phyloP scores from a whole-genome alignment of 2,329 filamentous ascomycete genomes.

The Teratosphaeria viscida region DNA sequence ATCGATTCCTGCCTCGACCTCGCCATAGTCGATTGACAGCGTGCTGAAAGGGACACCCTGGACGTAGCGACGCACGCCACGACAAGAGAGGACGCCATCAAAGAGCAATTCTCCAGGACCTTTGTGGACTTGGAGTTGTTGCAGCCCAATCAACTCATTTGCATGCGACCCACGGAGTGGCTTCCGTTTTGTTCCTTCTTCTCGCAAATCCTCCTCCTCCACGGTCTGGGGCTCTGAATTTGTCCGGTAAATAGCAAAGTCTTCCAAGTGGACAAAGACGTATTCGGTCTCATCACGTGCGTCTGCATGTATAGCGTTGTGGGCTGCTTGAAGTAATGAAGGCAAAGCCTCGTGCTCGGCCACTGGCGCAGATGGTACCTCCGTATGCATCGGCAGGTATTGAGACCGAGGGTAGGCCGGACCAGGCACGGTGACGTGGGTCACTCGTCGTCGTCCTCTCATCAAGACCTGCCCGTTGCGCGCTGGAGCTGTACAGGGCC shows the following conservation, averaged over 20 bases:
- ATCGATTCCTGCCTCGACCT: not conserved
- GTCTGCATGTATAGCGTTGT: not conserved
- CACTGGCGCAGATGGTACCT: not conserved
- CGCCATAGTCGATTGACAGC: constrained; percentile 53
- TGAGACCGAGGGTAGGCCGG: constrained; percentile 3
- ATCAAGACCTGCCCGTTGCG: not conserved
- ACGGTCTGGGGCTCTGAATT: not conserved
- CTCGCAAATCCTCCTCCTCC: not conserved
- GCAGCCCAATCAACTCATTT: constrained; percentile 45
- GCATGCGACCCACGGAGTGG: constrained; percentile 20
- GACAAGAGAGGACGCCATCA: constrained; percentile 48
- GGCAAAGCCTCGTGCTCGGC: not conserved
- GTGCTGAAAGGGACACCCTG: constrained; percentile 45
- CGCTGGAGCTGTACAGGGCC: not conserved
- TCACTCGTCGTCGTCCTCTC: not conserved
- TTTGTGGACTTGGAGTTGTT: constrained; percentile 38
- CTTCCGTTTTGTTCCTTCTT: not conserved
- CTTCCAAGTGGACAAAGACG: constrained; percentile 5
- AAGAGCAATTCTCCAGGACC: constrained; percentile 37
- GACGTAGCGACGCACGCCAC: constrained; percentile 40
- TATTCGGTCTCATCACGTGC: not conserved
- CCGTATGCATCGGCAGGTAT: constrained; percentile 1
- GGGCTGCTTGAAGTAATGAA: not conserved
- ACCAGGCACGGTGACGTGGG: not conserved
- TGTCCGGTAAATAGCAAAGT: constrained; percentile 14